Evolutionary conservation across 768 basidiomycete genomes (phyloP), one percentile per base, ranked within the genome.

Genomic region (Rhodocollybia butyracea): DNA sequence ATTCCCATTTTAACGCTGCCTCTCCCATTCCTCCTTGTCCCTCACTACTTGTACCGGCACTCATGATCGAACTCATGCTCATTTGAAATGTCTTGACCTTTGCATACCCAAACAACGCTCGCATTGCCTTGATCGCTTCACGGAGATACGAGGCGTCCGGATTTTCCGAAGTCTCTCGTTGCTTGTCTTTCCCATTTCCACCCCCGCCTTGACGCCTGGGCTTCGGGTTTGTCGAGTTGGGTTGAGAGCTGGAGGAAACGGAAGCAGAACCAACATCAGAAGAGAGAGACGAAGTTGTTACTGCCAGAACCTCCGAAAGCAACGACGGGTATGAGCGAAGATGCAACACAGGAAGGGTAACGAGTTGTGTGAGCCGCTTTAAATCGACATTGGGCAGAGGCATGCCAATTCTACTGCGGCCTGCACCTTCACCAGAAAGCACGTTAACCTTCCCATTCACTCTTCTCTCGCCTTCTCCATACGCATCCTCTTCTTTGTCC

Each of bases 91-190:
- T 91, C 59, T 87, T 81, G 46, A 97, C 70, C 66, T 93, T 89
- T 1, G 90, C 87, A 4, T 92, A 80, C 5, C 81, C 80, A 59
- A 92, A 89, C 54, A 98, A 71, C 60, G 83, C 88, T 63, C 86
- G 86, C 68, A 98, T 93, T 0, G 91, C 86, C 47, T 83, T 82
- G 40, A 92, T 86, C 2, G 95, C 94, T 63, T 93, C 86, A n/a
- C 76, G 71, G 54, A 97, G 71, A 67, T 86, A 95, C 36, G 94
- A 91, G 0, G 75, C 78, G 64, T 98, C 94, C 0, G 89, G 84
- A 63, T 94, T 93, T 34, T 83, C 89, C n/a, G n/a, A n/a, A n/a
- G n/a, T n/a, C 11, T 81, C 78, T 1, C 79, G 21, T 10, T 36
- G 32, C 34, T 48, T 48, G 5, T 97, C 96, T 27, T 94, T 90